Conservation (phyloP, 345 rosid species). For the Hypericum perforatum region DNA sequence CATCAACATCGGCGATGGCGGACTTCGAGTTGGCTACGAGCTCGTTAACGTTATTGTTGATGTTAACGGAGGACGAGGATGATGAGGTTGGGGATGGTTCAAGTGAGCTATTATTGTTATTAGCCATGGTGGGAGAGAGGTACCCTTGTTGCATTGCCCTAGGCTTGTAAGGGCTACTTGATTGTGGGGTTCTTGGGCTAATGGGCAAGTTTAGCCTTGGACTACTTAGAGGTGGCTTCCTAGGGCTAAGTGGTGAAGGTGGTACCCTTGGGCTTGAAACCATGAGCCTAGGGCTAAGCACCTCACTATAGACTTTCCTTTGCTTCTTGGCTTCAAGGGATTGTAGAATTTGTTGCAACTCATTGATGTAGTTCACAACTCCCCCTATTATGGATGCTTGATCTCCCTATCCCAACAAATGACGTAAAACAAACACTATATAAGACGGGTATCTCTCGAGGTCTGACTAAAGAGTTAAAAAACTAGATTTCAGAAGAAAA, state of each 20-base stretch:
- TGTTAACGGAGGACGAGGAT: slow-evolving; percentile 44
- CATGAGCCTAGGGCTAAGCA: slow-evolving; percentile 55
- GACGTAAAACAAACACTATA: neutral
- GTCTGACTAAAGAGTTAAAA: too few relatives aligned
- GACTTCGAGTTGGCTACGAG: slow-evolving; percentile 82
- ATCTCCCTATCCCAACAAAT: slow-evolving; percentile 49
- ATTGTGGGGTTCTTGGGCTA: slow-evolving; percentile 80
- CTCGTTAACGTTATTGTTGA: slow-evolving; percentile 37
- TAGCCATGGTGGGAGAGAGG: neutral
- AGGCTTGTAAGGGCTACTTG: slow-evolving; percentile 59
- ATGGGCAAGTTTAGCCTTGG: slow-evolving; percentile 52
- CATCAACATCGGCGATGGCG: slow-evolving; percentile 79
- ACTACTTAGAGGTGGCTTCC: slow-evolving; percentile 36
- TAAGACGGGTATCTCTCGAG: neutral
- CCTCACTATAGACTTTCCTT: slow-evolving; percentile 81
- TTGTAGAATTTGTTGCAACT: slow-evolving; percentile 82
- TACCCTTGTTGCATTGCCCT: slow-evolving; percentile 33
- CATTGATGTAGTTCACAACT: slow-evolving; percentile 89
- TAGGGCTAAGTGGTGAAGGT: slow-evolving; percentile 64
- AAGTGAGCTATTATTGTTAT: slow-evolving; percentile 15
- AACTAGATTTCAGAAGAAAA: too few relatives aligned
- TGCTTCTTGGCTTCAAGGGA: slow-evolving; percentile 89
- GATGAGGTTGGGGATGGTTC: slow-evolving; percentile 50
- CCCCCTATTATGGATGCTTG: slow-evolving; percentile 99
- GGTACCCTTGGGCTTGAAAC: slow-evolving; percentile 42